These are phyloP conservation scores for Actinomortierella ambigua DNA, from an alignment of 371 early-diverging fungal genomes.

Conservation along the genomic window DNA sequence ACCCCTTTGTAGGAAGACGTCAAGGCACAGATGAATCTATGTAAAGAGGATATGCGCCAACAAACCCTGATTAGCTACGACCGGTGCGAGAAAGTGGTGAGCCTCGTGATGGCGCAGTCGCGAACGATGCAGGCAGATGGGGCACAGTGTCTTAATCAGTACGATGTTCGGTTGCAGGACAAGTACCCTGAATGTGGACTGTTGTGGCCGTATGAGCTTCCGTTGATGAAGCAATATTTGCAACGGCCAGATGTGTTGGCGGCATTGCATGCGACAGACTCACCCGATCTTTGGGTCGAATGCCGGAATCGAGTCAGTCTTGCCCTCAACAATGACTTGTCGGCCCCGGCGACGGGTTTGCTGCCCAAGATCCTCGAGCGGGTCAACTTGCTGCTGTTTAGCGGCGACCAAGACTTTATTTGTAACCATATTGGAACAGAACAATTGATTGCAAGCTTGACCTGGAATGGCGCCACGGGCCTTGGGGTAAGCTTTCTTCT, in stretches of 20 bases:
- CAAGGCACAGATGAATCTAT: slow-evolving; percentile 9
- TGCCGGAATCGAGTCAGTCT: slow-evolving; percentile 60
- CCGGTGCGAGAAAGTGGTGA: slow-evolving; percentile 17
- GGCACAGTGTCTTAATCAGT: slow-evolving; percentile 73
- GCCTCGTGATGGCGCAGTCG: slow-evolving; percentile 3
- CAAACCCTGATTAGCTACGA: slow-evolving; percentile 19
- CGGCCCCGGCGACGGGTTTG: slow-evolving; percentile 7
- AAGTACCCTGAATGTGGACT: slow-evolving; percentile 71
- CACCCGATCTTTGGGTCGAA: slow-evolving; percentile 64
- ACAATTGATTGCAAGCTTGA: slow-evolving; percentile 69
- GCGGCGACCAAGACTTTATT: slow-evolving; percentile 84
- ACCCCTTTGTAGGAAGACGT: slow-evolving; percentile 2
- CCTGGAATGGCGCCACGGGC: slow-evolving; percentile 77
- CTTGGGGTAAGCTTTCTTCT: slow-evolving; percentile 53
- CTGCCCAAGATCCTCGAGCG: slow-evolving; percentile 62
- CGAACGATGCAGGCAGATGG: background rate
- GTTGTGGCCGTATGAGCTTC: slow-evolving; percentile 76
- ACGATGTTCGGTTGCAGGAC: slow-evolving; percentile 79
- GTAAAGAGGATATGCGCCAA: slow-evolving; percentile 22
- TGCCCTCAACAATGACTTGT: slow-evolving; percentile 51
- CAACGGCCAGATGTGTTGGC: slow-evolving; percentile 56
- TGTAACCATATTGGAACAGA: slow-evolving; percentile 81
- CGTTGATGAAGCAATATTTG: slow-evolving; percentile 65
- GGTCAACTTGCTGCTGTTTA: slow-evolving; percentile 63
- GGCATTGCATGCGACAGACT: slow-evolving; percentile 64